Evolutionary conservation across 768 basidiomycete genomes (phyloP), one percentile per base, ranked within the genome.

Genomic region (Boletus subcaerulescens): DNA sequence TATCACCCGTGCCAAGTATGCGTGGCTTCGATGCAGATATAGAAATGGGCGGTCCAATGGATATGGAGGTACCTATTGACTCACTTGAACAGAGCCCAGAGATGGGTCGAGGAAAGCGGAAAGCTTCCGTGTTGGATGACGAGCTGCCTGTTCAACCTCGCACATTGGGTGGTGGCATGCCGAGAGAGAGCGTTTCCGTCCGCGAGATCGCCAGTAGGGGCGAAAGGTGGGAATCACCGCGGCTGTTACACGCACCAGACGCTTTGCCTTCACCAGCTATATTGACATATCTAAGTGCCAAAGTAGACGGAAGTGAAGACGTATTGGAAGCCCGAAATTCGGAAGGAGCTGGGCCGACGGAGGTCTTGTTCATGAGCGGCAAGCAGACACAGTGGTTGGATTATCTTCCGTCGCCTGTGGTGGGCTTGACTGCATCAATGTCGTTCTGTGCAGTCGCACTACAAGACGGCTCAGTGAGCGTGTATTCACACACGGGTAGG

Each of bases 351-450:
- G 80, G 79, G n/a, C 76, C 79, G 5, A 80, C 81, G 17, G 92
- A 93, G 63, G 78, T 98, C 15, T 72, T 80, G 7, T 84, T 84
- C 55, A 72, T 81, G 50, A 80, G 75, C 63, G 78, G 80, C 33
- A 85, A 84, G 72, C 81, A 86, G 55, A 87, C 84, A 12, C 84
- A 89, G 50, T 98, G 95, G 93, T 71, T 95, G 42, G 95, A 98
- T 70, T 98, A 90, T 71, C 64, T 96, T 9, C 84, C 89, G 1
- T 82, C 81, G 3, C 85, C 88, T 24, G 84, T 83, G n/a, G 67
- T 95, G 15, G 74, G 77, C 1, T 64, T 91, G 45, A 83, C 84
- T 5, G 85, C 85, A 1, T 87, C 91, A 0, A 65, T 69, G 13
- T 65, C 63, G 3, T 93, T 91, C 65, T 86, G 86, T 61, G 94